Percentiles rank a stretch among this genome's conserved stretches.
phyloP scores from a whole-genome alignment of 106 monocot genomes.

The Allium cepa region DNA sequence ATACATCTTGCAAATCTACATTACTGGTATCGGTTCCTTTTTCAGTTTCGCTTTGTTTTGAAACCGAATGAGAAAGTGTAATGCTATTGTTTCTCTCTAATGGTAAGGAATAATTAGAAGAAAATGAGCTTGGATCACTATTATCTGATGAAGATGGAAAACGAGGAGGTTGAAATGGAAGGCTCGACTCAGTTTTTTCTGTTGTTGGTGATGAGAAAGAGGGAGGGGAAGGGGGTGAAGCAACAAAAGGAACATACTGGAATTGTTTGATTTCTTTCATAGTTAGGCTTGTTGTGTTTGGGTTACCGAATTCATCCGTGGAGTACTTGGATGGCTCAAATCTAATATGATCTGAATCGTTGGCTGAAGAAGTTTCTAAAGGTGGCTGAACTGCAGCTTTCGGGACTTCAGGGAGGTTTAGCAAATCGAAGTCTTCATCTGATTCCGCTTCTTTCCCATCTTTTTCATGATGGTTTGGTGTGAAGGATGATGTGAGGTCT shows the following conservation, averaged over 20 bases:
- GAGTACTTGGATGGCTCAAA: too few species aligned
- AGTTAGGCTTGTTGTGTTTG: constrained; percentile 2
- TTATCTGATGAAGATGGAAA: constrained; percentile 8
- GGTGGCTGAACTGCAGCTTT: constrained; percentile 40
- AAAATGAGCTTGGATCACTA: constrained; percentile 8
- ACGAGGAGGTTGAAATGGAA: not conserved
- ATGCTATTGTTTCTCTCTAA: constrained; percentile 12
- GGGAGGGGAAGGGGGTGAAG: constrained; percentile 29
- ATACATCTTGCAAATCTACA: constrained; percentile 69
- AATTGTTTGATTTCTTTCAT: constrained; percentile 39
- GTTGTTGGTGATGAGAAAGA: constrained; percentile 1
- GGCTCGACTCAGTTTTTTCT: constrained; percentile 11
- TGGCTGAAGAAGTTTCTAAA: constrained; percentile 16
- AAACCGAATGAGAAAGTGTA: not conserved
- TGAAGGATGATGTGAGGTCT: constrained; percentile 13
- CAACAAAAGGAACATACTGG: constrained; percentile 54
- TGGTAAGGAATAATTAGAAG: not conserved
- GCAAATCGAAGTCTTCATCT: constrained; percentile 39
- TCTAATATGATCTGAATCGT: constrained; percentile 12
- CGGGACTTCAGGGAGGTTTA: constrained; percentile 88
- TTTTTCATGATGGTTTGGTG: constrained; percentile 13
- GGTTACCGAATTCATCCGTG: constrained; percentile 3
- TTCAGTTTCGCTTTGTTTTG: too few species aligned
- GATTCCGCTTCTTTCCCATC: constrained; percentile 26
- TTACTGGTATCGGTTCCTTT: constrained; percentile 10